Base-by-base conservation (phyloP, 805 yeast genomes). In the Barnettozyma californica region DNA sequence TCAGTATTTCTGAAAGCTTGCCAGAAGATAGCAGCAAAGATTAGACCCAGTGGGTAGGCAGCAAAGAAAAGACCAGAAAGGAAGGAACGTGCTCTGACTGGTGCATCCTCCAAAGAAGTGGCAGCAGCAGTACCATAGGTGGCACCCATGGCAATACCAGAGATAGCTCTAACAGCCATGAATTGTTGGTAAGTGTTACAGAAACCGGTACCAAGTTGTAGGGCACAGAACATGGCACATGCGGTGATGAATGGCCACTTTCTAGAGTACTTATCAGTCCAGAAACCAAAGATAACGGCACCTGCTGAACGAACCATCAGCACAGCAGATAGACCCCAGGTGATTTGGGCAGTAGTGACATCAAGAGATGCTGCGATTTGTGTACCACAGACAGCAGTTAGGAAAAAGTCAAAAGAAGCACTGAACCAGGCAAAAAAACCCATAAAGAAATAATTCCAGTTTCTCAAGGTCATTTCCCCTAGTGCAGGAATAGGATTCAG, bases 311-410 rank as follows among this genome's bases (percentile, higher is more conserved):
- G 73, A 48, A 84, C 73, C 87, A 84, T 83, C 38, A 84, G 71
- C 36, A 83, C 89, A 49, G 84, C 73, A 19, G 87, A 80, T 51
- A 84, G 73, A 46, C 89, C 90, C 87, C 87, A 83, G 7, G 89
- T 80, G 55, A 84, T 75, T 44, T 75, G 77, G 29, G 71, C 67
- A 20, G 78, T 74, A 3, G 70, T 45, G 18, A 65, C 70, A 40
- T 68, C 68, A 47, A 84, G 71, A 3, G 76, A 62, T 31, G 63
- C 60, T 23, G 87, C 84, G 44, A 84, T 72, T 14, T 68, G 65
- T 1, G 75, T 50, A n/a, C 78, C 82, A 43, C 81, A 75, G 42
- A 82, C 71, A 18, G 85, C 74, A 6, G 82, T 84, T 18, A 79
- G 65, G 62, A 84, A 84, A 66, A 81, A 84, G 56, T 84, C 89